A percentile compares a stretch with the other conserved stretches of the same genome.
These are phyloP conservation scores for Mycogone perniciosa DNA, from an alignment of 2,329 filamentous ascomycete species.

Conservation along the genomic window DNA sequence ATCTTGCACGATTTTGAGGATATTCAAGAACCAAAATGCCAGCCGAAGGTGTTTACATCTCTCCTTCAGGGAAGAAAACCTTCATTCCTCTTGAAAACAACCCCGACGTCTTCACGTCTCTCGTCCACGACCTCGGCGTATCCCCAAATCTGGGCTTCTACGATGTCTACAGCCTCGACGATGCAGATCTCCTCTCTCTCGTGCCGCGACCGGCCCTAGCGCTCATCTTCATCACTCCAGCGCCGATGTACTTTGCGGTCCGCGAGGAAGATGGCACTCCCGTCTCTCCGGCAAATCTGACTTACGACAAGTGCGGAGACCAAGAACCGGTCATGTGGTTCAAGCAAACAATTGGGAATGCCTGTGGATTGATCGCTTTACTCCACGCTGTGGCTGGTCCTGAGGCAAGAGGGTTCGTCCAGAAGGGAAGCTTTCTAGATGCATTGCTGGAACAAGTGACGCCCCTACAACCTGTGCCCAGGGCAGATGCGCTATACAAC, in stretches of 20 bases:
- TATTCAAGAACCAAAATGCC: constrained; percentile 18
- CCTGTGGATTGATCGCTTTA: constrained; percentile 73
- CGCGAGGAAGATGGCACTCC: constrained; percentile 23
- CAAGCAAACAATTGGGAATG: constrained; percentile 76
- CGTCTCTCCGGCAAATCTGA: constrained; percentile 19
- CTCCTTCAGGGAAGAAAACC: constrained; percentile 26
- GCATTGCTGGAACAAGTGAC: constrained; percentile 56
- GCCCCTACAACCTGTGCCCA: constrained; percentile 49
- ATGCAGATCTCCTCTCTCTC: constrained; percentile 67
- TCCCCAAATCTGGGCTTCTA: constrained; percentile 64
- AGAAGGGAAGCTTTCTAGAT: constrained; percentile 47
- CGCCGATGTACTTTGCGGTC: constrained; percentile 41
- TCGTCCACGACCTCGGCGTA: constrained; percentile 66
- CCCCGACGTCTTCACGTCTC: constrained; percentile 68
- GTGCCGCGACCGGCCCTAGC: constrained; percentile 67
- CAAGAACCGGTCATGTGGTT: constrained; percentile 72
- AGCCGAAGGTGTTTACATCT: constrained; percentile 23
- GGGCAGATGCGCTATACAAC: constrained; percentile 66
- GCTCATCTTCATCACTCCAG: constrained; percentile 73
- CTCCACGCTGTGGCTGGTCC: constrained; percentile 71
- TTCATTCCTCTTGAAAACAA: constrained; percentile 51
- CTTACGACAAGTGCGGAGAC: constrained; percentile 28
- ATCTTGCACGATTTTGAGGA: background rate
- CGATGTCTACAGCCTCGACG: constrained; percentile 76
- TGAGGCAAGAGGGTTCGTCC: constrained; percentile 48